Percentiles rank a stretch among this genome's conserved stretches.
These are phyloP conservation scores for Aureobasidium sp. DNA, from an alignment of 2,329 filamentous ascomycete genomes.

Conservation along the genomic window DNA sequence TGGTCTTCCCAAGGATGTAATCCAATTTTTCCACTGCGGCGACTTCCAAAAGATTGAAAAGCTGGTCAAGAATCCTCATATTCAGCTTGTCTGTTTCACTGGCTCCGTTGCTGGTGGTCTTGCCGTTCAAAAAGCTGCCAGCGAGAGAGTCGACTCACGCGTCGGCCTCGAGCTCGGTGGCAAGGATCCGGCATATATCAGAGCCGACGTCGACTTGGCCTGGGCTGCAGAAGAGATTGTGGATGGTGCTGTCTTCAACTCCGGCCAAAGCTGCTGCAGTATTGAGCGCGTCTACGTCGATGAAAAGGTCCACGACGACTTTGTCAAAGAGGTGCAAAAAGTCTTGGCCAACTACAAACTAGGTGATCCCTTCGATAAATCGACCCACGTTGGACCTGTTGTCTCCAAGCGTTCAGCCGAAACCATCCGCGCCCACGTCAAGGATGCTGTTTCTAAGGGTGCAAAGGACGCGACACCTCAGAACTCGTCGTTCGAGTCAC, in stretches of 20 bases:
- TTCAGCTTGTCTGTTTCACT: constrained; percentile 85
- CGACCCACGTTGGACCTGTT: constrained; percentile 80
- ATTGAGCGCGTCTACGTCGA: constrained; percentile 89
- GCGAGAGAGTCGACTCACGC: constrained; percentile 69
- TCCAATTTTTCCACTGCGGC: constrained; percentile 89
- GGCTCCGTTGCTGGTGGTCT: constrained; percentile 85
- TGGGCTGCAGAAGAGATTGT: constrained; percentile 95
- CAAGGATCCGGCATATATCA: constrained; percentile 88
- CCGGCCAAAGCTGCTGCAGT: constrained; percentile 94
- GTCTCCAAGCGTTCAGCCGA: constrained; percentile 73
- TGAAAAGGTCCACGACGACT: constrained; percentile 73
- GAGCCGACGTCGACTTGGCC: constrained; percentile 74
- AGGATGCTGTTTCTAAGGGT: constrained; percentile 75
- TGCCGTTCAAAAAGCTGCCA: constrained; percentile 75
- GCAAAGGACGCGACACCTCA: constrained; percentile 78
- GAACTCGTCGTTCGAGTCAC: constrained; percentile 67
- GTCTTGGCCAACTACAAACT: constrained; percentile 74
- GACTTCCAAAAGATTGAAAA: constrained; percentile 69
- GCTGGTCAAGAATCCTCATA: constrained; percentile 67
- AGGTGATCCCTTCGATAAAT: constrained; percentile 75
- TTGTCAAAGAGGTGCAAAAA: constrained; percentile 70
- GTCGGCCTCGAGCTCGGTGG: constrained; percentile 89
- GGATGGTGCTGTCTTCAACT: constrained; percentile 95
- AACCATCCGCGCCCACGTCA: constrained; percentile 69
- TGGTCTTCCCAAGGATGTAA: constrained; percentile 72